Evolutionary conservation across 129 eudicot genomes (phyloP).

Genomic region (Artemisia argyi): DNA sequence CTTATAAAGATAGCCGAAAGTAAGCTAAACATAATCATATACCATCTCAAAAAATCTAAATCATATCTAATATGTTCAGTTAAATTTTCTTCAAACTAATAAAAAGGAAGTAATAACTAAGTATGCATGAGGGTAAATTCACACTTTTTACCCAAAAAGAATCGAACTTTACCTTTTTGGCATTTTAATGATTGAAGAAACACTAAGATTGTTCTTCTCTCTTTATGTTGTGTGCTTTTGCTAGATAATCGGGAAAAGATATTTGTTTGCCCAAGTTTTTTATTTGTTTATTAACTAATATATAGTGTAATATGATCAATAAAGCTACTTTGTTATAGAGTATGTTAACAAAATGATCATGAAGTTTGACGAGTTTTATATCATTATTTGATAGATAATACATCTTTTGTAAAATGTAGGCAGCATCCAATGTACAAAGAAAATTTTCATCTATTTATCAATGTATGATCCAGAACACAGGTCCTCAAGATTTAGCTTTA

Average conservation of each 20-base stretch:
- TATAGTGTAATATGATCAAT: neutral
- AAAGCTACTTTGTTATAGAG: too few species aligned
- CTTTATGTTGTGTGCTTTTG: conserved; percentile 26
- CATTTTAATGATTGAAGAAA: conserved; percentile 38
- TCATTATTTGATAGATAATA: too few species aligned
- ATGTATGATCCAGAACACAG: neutral
- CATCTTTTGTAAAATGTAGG: too few species aligned
- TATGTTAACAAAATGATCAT: too few species aligned
- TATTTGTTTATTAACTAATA: neutral
- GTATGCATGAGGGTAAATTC: conserved; percentile 36
- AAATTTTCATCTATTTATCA: neutral
- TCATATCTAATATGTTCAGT: too few species aligned
- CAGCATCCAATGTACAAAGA: too few species aligned
- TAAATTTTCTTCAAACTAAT: too few species aligned
- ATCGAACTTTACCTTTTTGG: conserved; percentile 33
- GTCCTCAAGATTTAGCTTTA: neutral
- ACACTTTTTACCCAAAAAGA: conserved; percentile 34
- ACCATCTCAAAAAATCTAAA: too few species aligned
- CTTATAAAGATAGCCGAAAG: too few species aligned
- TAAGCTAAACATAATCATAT: too few species aligned
- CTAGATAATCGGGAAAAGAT: neutral
- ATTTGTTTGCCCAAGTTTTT: neutral
- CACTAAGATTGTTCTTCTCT: conserved; percentile 30
- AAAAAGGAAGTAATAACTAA: conserved; percentile 18
- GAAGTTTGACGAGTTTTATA: too few species aligned